Evolutionary conservation across 2,329 filamentous ascomycete genomes (phyloP).

Genomic region (Ophiocordyceps robertsii): DNA sequence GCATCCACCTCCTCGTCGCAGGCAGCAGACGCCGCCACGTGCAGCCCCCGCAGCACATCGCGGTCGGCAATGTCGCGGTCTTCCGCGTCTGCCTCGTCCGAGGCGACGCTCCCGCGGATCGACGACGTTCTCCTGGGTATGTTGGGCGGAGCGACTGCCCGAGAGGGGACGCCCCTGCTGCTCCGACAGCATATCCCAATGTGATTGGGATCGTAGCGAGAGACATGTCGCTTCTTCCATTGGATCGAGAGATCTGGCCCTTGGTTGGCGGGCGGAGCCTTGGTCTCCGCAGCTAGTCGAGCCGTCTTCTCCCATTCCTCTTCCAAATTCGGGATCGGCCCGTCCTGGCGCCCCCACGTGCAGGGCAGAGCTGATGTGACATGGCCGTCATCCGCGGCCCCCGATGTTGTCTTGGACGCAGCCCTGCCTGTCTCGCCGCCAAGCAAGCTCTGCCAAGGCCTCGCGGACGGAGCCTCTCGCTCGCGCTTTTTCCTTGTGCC

Average conservation of each 20-base stretch:
- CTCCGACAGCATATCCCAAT: constrained; percentile 13
- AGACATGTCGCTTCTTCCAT: neutral
- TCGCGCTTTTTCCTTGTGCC: neutral
- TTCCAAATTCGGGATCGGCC: neutral
- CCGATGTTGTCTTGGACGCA: neutral
- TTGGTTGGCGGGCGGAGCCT: neutral
- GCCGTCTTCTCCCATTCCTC: constrained; percentile 1
- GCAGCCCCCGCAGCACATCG: constrained; percentile 40
- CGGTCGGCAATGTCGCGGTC: constrained; percentile 29
- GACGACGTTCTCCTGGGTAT: constrained; percentile 22
- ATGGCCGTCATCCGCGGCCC: neutral
- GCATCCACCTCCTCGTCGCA: constrained; percentile 40
- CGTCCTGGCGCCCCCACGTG: neutral
- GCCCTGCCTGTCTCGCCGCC: neutral
- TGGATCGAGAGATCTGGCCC: neutral
- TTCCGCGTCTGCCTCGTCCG: constrained; percentile 14
- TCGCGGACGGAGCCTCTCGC: neutral
- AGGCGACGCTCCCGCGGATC: constrained; percentile 11
- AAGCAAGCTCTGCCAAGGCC: neutral
- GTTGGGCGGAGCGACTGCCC: constrained; percentile 15
- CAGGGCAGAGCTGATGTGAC: constrained; percentile 1
- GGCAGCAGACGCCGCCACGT: constrained; percentile 41
- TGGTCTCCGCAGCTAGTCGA: neutral
- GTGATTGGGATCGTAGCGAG: constrained; percentile 8
- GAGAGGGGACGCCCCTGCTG: constrained; percentile 11